Percentiles rank a stretch among this genome's conserved stretches.
phyloP scores from a whole-genome alignment of 2,329 filamentous ascomycete genomes.

The Pseudogymnoascus verrucosus region DNA sequence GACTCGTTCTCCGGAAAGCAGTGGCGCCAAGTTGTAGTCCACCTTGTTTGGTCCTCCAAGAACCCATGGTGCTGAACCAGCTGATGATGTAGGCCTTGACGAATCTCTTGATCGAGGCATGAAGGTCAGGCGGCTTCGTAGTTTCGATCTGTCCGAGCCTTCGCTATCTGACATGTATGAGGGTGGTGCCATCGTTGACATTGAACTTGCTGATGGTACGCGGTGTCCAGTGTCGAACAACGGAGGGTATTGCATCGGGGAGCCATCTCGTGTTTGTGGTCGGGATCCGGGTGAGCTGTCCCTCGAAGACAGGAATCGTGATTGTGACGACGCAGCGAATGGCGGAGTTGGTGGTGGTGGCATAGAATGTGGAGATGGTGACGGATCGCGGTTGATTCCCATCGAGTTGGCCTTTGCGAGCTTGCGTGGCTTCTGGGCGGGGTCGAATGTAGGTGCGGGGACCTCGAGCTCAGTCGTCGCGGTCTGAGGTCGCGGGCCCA shows the following conservation, averaged over 20 bases:
- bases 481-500: neutral
- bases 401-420: conserved; percentile 4
- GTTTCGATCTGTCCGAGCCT: neutral
- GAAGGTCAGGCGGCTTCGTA: neutral
- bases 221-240: neutral
- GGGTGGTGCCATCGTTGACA: neutral
- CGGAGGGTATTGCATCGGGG: neutral
- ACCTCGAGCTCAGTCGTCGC: neutral
- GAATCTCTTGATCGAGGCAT: conserved; percentile 10
- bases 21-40: conserved; percentile 48
- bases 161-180: neutral
- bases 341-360: neutral
- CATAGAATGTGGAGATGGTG: conserved; percentile 1
- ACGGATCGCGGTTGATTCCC: neutral
- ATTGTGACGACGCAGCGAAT: neutral
- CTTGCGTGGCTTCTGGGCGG: conserved; percentile 2
- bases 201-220: neutral
- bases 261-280: conserved; percentile 1
- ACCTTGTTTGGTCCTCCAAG: conserved; percentile 42
- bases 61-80: conserved; percentile 40
- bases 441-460: neutral
- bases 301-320: neutral
- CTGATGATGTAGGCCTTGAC: conserved; percentile 16
- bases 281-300: conserved; percentile 3
- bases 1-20: conserved; percentile 50